phyloP scores from a whole-genome alignment of 2,329 filamentous ascomycete species.

The Colletotrichum plurivorum region DNA sequence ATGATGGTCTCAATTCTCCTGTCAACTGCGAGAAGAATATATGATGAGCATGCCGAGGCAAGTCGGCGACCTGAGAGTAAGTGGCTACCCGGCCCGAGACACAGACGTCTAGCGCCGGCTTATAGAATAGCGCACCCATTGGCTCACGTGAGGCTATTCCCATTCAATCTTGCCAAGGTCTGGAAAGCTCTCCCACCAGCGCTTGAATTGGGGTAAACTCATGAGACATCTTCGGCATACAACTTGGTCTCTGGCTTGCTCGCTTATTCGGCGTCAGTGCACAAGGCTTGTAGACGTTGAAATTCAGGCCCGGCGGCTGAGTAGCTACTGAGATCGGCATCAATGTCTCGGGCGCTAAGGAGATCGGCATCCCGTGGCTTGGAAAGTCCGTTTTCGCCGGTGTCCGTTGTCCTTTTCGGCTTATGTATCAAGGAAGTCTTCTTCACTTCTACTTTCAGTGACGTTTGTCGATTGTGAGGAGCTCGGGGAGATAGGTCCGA shows the following conservation, averaged over 20 bases:
- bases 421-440: background rate
- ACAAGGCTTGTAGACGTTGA: background rate
- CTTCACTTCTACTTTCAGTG: background rate
- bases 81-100: background rate
- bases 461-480: background rate
- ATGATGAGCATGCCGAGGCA: too few relatives aligned
- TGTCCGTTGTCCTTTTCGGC: background rate
- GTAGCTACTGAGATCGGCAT: background rate
- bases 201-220: too few relatives aligned
- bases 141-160: background rate
- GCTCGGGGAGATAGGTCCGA: too few relatives aligned
- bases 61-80: background rate
- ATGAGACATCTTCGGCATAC: too few relatives aligned
- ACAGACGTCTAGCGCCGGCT: background rate
- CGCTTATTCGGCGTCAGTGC: background rate
- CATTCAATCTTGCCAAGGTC: background rate
- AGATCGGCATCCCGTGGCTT: background rate
- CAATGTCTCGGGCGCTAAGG: constrained; percentile 10
- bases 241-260: too few relatives aligned
- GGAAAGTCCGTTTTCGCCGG: background rate
- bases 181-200: too few relatives aligned
- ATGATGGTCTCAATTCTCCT: too few relatives aligned
- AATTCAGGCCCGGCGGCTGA: background rate
- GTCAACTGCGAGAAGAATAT: too few relatives aligned
- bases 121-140: background rate